phyloP scores from a whole-genome alignment of 257 asterid genomes.

The Ligustrum vulgare region DNA sequence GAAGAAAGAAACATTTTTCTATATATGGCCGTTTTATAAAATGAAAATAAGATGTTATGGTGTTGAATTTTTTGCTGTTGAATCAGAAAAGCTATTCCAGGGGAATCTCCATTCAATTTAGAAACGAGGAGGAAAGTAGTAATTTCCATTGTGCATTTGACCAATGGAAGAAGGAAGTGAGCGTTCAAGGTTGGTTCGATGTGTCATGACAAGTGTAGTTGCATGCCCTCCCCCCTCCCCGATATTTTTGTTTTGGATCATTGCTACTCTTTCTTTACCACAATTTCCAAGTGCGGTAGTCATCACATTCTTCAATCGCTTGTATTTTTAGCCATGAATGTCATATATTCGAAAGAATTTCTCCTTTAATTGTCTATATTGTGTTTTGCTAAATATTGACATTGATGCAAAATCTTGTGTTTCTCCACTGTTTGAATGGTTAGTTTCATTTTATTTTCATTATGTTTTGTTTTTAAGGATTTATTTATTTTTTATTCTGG shows the following conservation, averaged over 20 bases:
- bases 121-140: slow-evolving; percentile 86
- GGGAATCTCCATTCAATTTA: slow-evolving; percentile 87
- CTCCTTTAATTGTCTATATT: slow-evolving; percentile 16
- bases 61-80: slow-evolving; percentile 46
- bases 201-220: slow-evolving; percentile 19
- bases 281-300: not conserved
- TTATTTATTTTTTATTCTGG: not conserved
- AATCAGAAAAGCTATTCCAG: slow-evolving; percentile 84
- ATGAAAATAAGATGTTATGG: slow-evolving; percentile 22
- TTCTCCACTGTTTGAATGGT: not conserved
- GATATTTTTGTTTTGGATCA: not conserved
- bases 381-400: not conserved
- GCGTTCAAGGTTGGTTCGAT: slow-evolving; percentile 70
- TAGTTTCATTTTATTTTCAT: not conserved
- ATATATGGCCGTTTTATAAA: slow-evolving; percentile 19
- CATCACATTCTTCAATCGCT: not conserved
- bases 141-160: slow-evolving; percentile 94
- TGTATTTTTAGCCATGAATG: slow-evolving; percentile 1
- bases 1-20: not conserved
- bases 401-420: not conserved
- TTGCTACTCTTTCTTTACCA: slow-evolving; percentile 15
- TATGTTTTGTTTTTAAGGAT: not conserved
- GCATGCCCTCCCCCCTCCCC: not conserved
- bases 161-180: slow-evolving; percentile 83
- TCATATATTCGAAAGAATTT: not conserved